A percentile compares a stretch with the other conserved stretches of the same genome.
These are phyloP conservation scores for Podospora conica DNA, from an alignment of 495 filamentous ascomycete genomes.

Conservation along the genomic window DNA sequence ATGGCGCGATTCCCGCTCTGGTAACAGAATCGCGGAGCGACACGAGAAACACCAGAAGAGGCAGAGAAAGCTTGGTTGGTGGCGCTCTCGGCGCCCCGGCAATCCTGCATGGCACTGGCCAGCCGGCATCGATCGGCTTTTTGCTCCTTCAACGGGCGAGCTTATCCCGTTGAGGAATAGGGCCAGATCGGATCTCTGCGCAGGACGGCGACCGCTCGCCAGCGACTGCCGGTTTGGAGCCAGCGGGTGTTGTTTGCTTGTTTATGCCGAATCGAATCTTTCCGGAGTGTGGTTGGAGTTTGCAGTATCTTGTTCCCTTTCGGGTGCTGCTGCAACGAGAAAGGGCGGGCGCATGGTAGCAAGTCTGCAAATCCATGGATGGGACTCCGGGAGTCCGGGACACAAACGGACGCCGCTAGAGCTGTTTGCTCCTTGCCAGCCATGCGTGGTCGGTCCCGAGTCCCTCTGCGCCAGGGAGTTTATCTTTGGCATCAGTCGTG, in stretches of 20 bases:
- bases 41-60: not conserved
- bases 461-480: not conserved
- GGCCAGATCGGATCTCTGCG: not conserved
- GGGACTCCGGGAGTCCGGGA: not conserved
- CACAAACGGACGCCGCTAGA: not conserved
- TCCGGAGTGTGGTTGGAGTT: not conserved
- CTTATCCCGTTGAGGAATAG: not conserved
- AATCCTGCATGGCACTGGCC: not conserved
- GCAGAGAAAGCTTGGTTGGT: not conserved
- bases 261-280: not conserved
- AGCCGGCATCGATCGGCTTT: not conserved
- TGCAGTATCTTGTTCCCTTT: too few species aligned
- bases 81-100: not conserved
- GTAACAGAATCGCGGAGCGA: not conserved
- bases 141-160: not conserved
- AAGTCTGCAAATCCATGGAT: not conserved
- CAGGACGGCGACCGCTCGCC: too few species aligned
- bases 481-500: not conserved
- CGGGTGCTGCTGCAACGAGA: not conserved
- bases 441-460: not conserved
- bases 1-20: not conserved
- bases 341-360: not conserved
- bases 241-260: not conserved
- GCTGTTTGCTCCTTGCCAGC: not conserved
- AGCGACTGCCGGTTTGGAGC: not conserved